Evolutionary conservation across 1,139 yeast genomes (phyloP).

Genomic region (Protomyces arabidopsidicola): DNA sequence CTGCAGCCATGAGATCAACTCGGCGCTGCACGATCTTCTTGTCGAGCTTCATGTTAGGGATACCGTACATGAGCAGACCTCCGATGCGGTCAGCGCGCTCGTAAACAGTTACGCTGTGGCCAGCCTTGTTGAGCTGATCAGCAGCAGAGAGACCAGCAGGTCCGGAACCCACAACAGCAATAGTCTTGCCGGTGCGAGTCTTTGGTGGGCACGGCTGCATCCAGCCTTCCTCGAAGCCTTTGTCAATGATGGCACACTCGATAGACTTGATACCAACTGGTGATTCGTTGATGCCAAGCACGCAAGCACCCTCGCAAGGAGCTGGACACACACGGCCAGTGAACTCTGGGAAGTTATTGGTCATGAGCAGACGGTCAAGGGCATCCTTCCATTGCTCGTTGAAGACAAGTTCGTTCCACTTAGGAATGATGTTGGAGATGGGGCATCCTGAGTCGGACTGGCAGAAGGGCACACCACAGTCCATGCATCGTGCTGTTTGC

Average conservation of each 20-base stretch:
- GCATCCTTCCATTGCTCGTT: conserved; percentile 95
- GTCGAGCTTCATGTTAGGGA: conserved; percentile 97
- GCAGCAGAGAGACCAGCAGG: conserved; percentile 97
- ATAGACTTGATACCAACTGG: conserved; percentile 96
- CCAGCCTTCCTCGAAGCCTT: conserved; percentile 97
- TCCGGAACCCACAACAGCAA: conserved; percentile 92
- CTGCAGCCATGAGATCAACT: conserved; percentile 82
- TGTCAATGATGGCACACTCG: conserved; percentile 93
- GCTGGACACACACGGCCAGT: conserved; percentile 99
- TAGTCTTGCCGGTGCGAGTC: conserved; percentile 71
- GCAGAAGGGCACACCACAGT: conserved; percentile 99
- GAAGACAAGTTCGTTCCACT: conserved; percentile 95
- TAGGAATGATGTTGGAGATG: conserved; percentile 91
- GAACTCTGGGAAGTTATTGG: conserved; percentile 97
- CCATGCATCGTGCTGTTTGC: conserved; percentile 99
- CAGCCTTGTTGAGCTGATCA: conserved; percentile 94
- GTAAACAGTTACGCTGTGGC: conserved; percentile 83
- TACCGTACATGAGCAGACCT: conserved; percentile 97
- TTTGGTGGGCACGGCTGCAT: conserved; percentile 77
- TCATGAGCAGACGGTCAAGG: conserved; percentile 83
- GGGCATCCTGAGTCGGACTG: conserved; percentile 98
- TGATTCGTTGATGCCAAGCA: conserved; percentile 85
- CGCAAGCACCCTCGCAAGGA: conserved; percentile 98
- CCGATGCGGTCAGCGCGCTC: conserved; percentile 96
- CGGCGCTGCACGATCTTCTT: conserved; percentile 89